Base-by-base conservation (phyloP, 208 protist genomes). In the Acanthamoeba sp. region DNA sequence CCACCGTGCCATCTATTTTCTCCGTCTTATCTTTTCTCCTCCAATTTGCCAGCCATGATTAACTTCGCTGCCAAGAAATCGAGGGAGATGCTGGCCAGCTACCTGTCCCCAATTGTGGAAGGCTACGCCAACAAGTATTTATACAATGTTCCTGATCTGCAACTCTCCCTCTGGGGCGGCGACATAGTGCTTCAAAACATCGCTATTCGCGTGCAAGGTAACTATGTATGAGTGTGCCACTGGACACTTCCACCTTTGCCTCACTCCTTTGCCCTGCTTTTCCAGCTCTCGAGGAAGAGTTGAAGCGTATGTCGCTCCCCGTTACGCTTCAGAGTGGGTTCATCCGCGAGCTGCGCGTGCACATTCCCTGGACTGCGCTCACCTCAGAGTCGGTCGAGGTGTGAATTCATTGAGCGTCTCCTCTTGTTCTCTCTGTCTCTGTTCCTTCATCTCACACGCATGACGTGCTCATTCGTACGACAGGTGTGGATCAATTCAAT, bases 121-220 rank as follows among this genome's bases (percentile, higher is more conserved):
- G 57, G 85, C 85, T 91, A 91, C 29, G 85, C 85, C 18, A 91
- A 91, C 36, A 91, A 91, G 10, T 91, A 91, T 38, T 34, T 91
- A 24, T 69, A 18, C 57, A 73, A 91, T n/a, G 22, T 91, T 1
- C 85, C 85, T 48, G 85, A 91, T 91, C n/a, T 91, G 29, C 55
- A 91, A 24, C 85, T 91, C 27, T 91, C 85, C 85, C 42, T 91
- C 20, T 91, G 85, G 85, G 62, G 85, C 32, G 85, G 85, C 24
- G 85, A 91, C 40, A 36, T 91, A 9, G 85, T 91, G 10, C 45
- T 91, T n/a, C 85, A 91, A 48, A 91, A 91, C 62, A 64, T 91
- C 57, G 62, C 85, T 50, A 48, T 91, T 20, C 52, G 85, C 24
- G 85, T 91, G 27, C 62, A 64, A 76, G 85, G 85, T 84, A 12